Evolutionary conservation across 345 rosid genomes (phyloP).

Genomic region (Linum usitatissimum): DNA sequence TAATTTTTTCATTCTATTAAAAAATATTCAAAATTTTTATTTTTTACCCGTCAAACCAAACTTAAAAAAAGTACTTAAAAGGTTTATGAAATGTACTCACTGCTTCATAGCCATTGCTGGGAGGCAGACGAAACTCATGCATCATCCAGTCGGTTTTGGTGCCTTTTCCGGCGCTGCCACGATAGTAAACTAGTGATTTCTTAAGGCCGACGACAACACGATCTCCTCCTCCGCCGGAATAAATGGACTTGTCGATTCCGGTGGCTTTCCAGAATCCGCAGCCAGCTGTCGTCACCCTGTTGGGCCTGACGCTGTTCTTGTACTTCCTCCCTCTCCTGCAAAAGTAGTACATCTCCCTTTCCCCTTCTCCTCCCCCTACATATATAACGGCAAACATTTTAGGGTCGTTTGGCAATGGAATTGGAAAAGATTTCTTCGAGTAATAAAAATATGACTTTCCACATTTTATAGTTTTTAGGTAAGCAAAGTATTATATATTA

Average conservation of each 20-base stretch:
- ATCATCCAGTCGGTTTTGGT: conserved; percentile 46
- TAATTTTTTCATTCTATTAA: too few species aligned
- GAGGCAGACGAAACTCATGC: conserved; percentile 48
- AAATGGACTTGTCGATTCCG: conserved; percentile 38
- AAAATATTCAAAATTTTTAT: too few species aligned
- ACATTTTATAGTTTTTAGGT: too few species aligned
- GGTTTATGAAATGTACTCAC: background rate
- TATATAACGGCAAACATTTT: background rate
- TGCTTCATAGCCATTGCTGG: background rate
- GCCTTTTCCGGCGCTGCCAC: conserved; percentile 48
- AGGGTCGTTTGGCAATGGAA: too few species aligned
- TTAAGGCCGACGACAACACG: conserved; percentile 30
- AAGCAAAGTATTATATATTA: too few species aligned
- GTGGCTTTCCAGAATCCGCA: conserved; percentile 59
- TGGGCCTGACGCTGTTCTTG: conserved; percentile 41
- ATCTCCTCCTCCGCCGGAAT: conserved; percentile 4
- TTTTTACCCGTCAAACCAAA: too few species aligned
- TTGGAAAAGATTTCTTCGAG: too few species aligned
- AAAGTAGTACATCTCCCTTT: conserved; percentile 40
- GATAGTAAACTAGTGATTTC: conserved; percentile 39
- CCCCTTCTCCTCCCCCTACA: conserved; percentile 25
- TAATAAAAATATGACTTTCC: too few species aligned
- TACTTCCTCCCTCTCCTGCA: conserved; percentile 43
- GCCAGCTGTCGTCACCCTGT: conserved; percentile 38
- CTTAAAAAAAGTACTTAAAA: too few species aligned